These are phyloP conservation scores for Elongisporangium prolatum DNA, from an alignment of 352 stramenopile genomes.

Conservation along the genomic window DNA sequence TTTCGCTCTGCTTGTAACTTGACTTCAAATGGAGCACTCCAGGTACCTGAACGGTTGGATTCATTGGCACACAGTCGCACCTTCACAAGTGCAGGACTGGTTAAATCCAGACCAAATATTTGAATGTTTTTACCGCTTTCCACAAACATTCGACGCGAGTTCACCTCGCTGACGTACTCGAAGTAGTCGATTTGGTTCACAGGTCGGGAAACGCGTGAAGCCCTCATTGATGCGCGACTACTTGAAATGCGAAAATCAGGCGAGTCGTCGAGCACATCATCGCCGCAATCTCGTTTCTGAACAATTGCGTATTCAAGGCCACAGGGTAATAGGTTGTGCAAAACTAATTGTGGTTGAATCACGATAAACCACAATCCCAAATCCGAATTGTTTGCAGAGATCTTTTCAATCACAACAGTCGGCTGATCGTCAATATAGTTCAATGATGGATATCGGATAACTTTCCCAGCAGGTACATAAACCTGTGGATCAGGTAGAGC, in stretches of 20 bases:
- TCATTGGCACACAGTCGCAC: slow-evolving; percentile 64
- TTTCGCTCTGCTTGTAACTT: slow-evolving; percentile 42
- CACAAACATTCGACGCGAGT: slow-evolving; percentile 63
- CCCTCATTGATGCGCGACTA: slow-evolving; percentile 31
- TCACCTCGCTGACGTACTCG: slow-evolving; percentile 70
- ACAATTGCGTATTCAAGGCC: slow-evolving; percentile 83
- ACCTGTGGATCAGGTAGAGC: slow-evolving; percentile 41
- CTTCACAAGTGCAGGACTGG: slow-evolving; percentile 65
- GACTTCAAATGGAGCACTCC: slow-evolving; percentile 64
- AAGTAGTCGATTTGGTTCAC: slow-evolving; percentile 66
- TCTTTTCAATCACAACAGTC: slow-evolving; percentile 70
- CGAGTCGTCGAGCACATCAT: slow-evolving; percentile 49
- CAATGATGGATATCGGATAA: slow-evolving; percentile 64
- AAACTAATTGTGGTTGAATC: slow-evolving; percentile 74
- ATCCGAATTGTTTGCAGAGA: slow-evolving; percentile 49
- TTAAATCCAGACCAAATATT: slow-evolving; percentile 75
- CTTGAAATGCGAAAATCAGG: slow-evolving; percentile 42
- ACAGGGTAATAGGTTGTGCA: slow-evolving; percentile 82
- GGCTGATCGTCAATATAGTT: slow-evolving; percentile 81
- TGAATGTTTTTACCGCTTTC: slow-evolving; percentile 80
- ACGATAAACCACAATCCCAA: slow-evolving; percentile 72
- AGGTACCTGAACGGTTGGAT: slow-evolving; percentile 35
- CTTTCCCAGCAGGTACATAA: slow-evolving; percentile 43
- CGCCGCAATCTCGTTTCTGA: slow-evolving; percentile 65
- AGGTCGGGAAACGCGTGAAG: slow-evolving; percentile 35